Base-by-base conservation (phyloP, 176 grass and related monocot genomes). In the sorghum (Sorghum bicolor) region DNA sequence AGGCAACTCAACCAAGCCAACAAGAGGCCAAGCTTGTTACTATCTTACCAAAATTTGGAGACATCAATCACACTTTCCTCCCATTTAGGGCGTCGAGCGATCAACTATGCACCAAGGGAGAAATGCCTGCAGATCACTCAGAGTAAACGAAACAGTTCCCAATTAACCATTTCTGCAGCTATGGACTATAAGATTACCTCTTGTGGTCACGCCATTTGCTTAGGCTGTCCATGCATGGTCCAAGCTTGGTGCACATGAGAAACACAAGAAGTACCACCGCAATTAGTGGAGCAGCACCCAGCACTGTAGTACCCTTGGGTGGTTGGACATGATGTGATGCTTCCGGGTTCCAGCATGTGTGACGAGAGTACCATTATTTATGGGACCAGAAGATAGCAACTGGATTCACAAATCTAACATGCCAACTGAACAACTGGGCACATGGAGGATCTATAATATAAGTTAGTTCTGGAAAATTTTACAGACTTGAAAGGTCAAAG, bases 331-430 rank as follows among this genome's bases (percentile, higher is more conserved):
- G 39, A 48, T 41, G 45, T 22, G 64, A 68, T 68, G 47, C 63
- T 84, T 61, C 36, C 24, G n/a, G 30, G 64, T 65, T 85, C 36
- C 65, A 71, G 74, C 12, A 25, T 32, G 15, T 60, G 2, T 70
- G 31, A 44, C 17, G 2, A 26, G 26, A 43, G 73, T 70, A 85
- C 48, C 74, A 78, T 69, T 70, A 69, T 60, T 85, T 78, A 70
- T 39, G 45, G 47, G 36, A 67, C 83, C 37, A 47, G 26, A 79
- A 1, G 65, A n/a, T 14, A 70, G 24, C 53, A 70, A 39, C 26
- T 76, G 11, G 20, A 9, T 52, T 17, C 16, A 34, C 30, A 65
- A 75, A 50, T 50, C 8, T 58, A 20, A 1, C 5, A 22, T 68
- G 64, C 70, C 74, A 69, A 77, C 34, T 69, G 12, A 44, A 77